Base-by-base conservation (phyloP, 257 asterid species). In the Solanum sitiens region DNA sequence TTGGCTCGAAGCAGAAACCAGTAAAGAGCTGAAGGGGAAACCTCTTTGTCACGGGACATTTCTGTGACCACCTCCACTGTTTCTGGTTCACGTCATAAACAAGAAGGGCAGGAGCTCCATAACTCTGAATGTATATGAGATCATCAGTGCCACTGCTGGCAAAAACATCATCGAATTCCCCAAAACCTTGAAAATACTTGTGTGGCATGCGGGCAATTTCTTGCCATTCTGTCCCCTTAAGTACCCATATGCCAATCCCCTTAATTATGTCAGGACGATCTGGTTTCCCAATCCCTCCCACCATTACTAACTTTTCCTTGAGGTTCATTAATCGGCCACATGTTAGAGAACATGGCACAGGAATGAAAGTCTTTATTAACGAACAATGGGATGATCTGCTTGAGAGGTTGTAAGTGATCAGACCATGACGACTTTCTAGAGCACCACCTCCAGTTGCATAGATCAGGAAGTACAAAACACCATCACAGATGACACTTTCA, bases 11-110 rank as follows among this genome's bases (percentile, higher is more conserved):
- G 93, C 98, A 94, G 89, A 97, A 97, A 56, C 99, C 99, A 20
- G 95, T 93, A 86, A 97, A 97, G 80, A 97, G 98, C 94, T 96
- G 99, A 44, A 97, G 98, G 7, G 98, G 99, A 88, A 97, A 97
- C 91, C 94, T 93, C 90, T 97, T 96, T 0, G 97, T 76, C 72
- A 96, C 98, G 0, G 99, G 99, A 88, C 95, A 96, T 89, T 96
- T 97, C 90, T 92, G 95, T 3, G 99, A 94, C 99, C 99, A 97
- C 88, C 89, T 96, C 99, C 99, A 94, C 39, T 89, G 94, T 91
- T 91, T 97, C 87, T 47, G 93, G n/a, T 88, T 87, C 79, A 94
- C 74, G 47, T 97, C 93, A 30, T 91, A 96, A 73, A 94, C 93
- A 25, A 97, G 98, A 76, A 97, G 99, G 1, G 96, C 90, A 0